phyloP scores from a whole-genome alignment of 2,329 filamentous ascomycete genomes.

The Exophiala spinifera region DNA sequence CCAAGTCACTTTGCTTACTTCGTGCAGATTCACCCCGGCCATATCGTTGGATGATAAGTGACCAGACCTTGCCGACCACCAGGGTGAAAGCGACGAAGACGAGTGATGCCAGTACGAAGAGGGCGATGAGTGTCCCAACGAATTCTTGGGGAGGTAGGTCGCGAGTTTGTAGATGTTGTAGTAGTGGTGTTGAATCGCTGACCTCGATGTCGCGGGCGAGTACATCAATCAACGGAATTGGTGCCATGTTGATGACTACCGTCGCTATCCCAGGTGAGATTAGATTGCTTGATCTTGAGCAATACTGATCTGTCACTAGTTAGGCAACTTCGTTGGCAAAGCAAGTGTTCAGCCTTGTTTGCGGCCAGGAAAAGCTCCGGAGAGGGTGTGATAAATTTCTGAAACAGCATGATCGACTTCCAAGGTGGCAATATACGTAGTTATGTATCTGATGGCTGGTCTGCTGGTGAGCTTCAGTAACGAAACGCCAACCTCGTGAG shows the following conservation, averaged over 20 bases:
- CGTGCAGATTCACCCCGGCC: not conserved
- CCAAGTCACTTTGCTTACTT: slow-evolving; percentile 12
- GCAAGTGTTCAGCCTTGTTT: too few species aligned
- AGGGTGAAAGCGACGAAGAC: slow-evolving; percentile 3
- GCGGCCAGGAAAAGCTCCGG: too few species aligned
- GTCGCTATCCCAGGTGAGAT: too few species aligned
- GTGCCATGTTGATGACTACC: slow-evolving; percentile 6
- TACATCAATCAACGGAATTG: slow-evolving; percentile 6
- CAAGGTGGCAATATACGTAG: too few species aligned
- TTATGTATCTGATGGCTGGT: not conserved
- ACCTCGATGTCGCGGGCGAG: not conserved
- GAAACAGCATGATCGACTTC: too few species aligned
- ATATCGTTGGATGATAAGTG: not conserved
- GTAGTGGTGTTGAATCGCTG: not conserved
- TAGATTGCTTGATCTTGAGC: too few species aligned
- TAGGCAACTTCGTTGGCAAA: too few species aligned
- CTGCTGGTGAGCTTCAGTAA: not conserved
- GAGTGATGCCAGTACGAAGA: slow-evolving; percentile 8
- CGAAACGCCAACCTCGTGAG: not conserved
- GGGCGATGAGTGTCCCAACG: slow-evolving; percentile 4
- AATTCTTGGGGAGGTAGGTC: slow-evolving; percentile 3
- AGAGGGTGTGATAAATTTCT: too few species aligned
- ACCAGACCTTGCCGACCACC: slow-evolving; percentile 10
- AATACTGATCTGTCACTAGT: too few species aligned
- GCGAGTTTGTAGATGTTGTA: slow-evolving; percentile 1